A percentile compares a stretch with the other conserved stretches of the same genome.
Conservation (phyloP, 345 rosid species). For the Salix viminalis region DNA sequence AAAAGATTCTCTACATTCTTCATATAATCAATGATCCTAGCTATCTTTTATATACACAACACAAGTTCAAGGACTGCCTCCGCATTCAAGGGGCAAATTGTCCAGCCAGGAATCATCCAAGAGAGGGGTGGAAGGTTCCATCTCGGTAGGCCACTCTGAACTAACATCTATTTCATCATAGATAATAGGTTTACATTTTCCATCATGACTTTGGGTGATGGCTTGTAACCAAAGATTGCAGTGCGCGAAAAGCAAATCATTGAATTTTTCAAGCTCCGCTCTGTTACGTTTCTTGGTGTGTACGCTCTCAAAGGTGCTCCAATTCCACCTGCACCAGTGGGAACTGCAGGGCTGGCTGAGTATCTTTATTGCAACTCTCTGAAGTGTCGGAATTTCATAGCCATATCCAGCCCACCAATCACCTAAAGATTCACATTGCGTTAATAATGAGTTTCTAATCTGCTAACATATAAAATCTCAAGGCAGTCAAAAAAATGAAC, state of each 20-base stretch:
- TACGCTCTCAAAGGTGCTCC: constrained; percentile 24
- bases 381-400: constrained; percentile 28
- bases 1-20: background rate
- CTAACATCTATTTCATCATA: constrained; percentile 50
- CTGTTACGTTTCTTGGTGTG: constrained; percentile 15
- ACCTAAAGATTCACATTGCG: constrained; percentile 4
- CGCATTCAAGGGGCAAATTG: constrained; percentile 33
- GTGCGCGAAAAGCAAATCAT: constrained; percentile 28
- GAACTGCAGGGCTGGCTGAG: constrained; percentile 28
- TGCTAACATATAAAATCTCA: background rate
- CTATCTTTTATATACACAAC: background rate
- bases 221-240: constrained; percentile 54
- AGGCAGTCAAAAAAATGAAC: background rate
- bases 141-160: constrained; percentile 51
- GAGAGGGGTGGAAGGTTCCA: constrained; percentile 36
- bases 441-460: background rate
- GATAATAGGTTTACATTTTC: constrained; percentile 39
- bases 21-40: background rate
- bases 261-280: constrained; percentile 20
- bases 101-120: constrained; percentile 53
- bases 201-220: constrained; percentile 27
- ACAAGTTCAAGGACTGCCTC: constrained; percentile 32
- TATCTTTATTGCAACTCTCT: constrained; percentile 23
- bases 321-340: constrained; percentile 31
- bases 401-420: constrained; percentile 36